phyloP scores from a whole-genome alignment of 768 basidiomycete genomes.

The Trametes meyenii region DNA sequence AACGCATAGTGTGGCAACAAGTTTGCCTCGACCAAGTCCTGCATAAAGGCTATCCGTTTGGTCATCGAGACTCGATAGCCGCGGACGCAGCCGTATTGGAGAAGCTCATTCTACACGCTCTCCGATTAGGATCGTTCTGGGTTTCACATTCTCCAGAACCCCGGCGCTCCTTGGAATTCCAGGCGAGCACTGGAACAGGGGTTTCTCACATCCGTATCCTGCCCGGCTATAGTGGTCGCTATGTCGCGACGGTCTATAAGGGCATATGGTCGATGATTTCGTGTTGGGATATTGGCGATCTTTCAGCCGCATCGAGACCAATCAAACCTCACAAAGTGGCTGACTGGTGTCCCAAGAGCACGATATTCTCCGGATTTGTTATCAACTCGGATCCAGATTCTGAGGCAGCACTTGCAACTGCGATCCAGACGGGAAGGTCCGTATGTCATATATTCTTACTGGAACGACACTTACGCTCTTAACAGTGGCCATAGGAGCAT shows the following conservation, averaged over 20 bases:
- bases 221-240: constrained; percentile 44
- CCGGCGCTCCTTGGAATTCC: constrained; percentile 14
- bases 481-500: constrained; percentile 29
- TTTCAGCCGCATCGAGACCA: neutral
- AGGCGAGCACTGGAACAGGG: constrained; percentile 41
- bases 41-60: constrained; percentile 53
- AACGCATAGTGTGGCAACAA: constrained; percentile 60
- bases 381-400: constrained; percentile 51
- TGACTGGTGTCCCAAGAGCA: constrained; percentile 54
- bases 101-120: constrained; percentile 45
- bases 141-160: constrained; percentile 24
- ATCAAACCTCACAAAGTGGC: constrained; percentile 28
- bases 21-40: constrained; percentile 50
- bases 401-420: constrained; percentile 53
- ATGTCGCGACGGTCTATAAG: constrained; percentile 57
- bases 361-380: constrained; percentile 53
- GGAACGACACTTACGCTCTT: neutral
- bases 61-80: constrained; percentile 37
- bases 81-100: constrained; percentile 50
- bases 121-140: constrained; percentile 56
- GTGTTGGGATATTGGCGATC: constrained; percentile 50
- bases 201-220: constrained; percentile 60
- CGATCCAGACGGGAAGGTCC: constrained; percentile 35
- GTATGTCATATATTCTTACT: neutral
- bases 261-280: constrained; percentile 63